Conservation (phyloP, 495 filamentous ascomycete genomes). For the Hyaloscypha bicolor region DNA sequence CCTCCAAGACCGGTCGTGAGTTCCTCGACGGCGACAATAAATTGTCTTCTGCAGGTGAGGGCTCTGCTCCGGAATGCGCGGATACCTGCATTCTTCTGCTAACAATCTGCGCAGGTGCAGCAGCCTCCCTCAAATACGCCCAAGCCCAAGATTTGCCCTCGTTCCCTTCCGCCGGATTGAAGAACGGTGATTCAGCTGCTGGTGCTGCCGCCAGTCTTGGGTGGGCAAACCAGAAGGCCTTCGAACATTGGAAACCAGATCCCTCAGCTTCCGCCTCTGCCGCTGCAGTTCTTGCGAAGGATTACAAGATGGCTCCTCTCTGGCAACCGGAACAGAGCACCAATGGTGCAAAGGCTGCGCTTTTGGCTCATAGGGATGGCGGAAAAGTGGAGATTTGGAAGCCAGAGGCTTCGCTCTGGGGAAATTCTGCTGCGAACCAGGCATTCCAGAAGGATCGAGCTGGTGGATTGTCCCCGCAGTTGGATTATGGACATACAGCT, state of each 20-base stretch:
- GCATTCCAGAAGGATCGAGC: conserved; percentile 43
- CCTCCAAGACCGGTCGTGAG: conserved; percentile 27
- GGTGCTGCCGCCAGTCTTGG: conserved; percentile 73
- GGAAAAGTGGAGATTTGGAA: conserved; percentile 52
- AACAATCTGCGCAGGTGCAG: conserved; percentile 47
- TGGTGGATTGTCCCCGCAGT: conserved; percentile 30
- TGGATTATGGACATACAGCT: conserved; percentile 47
- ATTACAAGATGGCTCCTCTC: conserved; percentile 60
- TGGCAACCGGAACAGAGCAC: conserved; percentile 57
- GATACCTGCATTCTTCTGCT: neutral
- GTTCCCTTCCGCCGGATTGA: conserved; percentile 66
- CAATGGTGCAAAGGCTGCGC: conserved; percentile 71
- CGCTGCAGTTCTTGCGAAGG: conserved; percentile 68
- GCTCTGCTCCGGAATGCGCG: conserved; percentile 10
- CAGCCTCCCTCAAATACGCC: conserved; percentile 68
- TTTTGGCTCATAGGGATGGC: conserved; percentile 66
- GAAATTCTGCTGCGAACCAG: conserved; percentile 60
- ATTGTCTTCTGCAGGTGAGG: conserved; percentile 55
- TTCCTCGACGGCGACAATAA: conserved; percentile 49
- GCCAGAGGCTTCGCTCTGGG: conserved; percentile 48
- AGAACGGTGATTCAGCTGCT: conserved; percentile 64
- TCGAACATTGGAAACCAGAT: conserved; percentile 63
- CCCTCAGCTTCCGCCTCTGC: conserved; percentile 64
- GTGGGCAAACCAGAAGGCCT: conserved; percentile 64
- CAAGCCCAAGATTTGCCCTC: conserved; percentile 67